Base-by-base conservation (phyloP, 1,284 basidiomycete species). In the Cystobasidium slooffiae region DNA sequence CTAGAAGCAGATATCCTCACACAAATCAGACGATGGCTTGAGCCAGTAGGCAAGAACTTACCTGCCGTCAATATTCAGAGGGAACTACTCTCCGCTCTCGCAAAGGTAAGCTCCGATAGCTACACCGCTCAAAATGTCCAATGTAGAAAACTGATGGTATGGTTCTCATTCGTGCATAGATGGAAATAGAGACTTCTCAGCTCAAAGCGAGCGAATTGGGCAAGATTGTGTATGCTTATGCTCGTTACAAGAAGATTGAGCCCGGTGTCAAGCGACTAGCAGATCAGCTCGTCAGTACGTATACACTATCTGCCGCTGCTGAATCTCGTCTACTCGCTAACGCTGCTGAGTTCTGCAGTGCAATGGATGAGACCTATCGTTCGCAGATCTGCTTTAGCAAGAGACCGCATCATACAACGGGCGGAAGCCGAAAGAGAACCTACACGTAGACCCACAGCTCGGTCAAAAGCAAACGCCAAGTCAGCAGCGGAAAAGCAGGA, bases 61-160 rank as follows among this genome's bases (percentile, higher is more conserved):
- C 96, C 97, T 0, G 93, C 94, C 2, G 88, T 98, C 68, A 97
- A 96, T 82, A 97, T 99, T 80, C 96, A 98, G 81, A 89, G 90
- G 68, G 91, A 95, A 72, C 89, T 99, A 78, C 95, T 99, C 83
- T 87, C 89, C 53, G 88, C 90, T 67, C 85, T 99, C 24, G 87
- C 86, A 75, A 91, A 90, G 78, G 84, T 85, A 14, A 46, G 82
- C 78, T 39, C 8, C 18, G 5, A 10, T 8, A 56, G 52, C 18
- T 22, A 53, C 9, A 20, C 24, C 52, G 18, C 52, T 20, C 20
- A 22, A 53, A 18, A n/a, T 59, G 46, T 6, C 2, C 46, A 6
- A 49, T 1, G 12, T n/a, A 14, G 46, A 49, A 12, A 14, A 14
- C 53, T 31, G 18, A 56, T n/a, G 12, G 10, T 24, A 18, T 18